These are phyloP conservation scores for Annona cherimola DNA, from an alignment of 164 flowering plant genomes.

Conservation along the genomic window DNA sequence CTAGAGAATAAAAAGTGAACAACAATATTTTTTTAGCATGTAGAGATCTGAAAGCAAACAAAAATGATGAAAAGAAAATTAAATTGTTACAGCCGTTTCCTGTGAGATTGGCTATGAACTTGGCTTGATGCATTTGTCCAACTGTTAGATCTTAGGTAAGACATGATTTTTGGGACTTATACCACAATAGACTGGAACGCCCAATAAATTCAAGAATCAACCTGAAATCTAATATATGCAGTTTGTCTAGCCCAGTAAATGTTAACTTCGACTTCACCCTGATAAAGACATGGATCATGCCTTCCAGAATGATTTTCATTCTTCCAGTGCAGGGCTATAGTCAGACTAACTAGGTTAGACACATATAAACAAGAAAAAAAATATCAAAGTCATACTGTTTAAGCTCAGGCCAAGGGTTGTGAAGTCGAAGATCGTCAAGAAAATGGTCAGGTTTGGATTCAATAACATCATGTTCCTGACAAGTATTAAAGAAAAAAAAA, in stretches of 20 bases:
- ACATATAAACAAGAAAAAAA: neutral
- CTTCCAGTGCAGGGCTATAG: neutral
- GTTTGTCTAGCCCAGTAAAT: neutral
- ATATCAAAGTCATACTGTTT: conserved; percentile 34
- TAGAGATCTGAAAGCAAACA: neutral
- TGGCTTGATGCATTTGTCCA: neutral
- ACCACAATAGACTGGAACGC: neutral
- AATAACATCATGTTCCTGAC: conserved; percentile 85
- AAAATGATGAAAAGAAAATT: neutral
- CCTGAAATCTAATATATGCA: neutral
- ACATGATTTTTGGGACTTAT: neutral
- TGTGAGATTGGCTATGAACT: neutral
- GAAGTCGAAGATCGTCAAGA: conserved; percentile 82
- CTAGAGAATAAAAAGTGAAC: conserved; percentile 25
- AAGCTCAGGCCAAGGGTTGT: conserved; percentile 98
- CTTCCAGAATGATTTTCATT: no score
- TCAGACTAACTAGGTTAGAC: neutral
- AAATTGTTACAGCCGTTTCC: neutral
- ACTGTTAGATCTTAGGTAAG: neutral
- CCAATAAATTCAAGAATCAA: neutral
- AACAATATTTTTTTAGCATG: conserved; percentile 5
- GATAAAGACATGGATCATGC: no score
- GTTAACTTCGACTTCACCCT: neutral
- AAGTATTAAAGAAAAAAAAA: conserved; percentile 1
- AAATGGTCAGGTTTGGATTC: conserved; percentile 99